Evolutionary conservation across 257 asterid species (phyloP).

Genomic region (Rubia yunnanensis): DNA sequence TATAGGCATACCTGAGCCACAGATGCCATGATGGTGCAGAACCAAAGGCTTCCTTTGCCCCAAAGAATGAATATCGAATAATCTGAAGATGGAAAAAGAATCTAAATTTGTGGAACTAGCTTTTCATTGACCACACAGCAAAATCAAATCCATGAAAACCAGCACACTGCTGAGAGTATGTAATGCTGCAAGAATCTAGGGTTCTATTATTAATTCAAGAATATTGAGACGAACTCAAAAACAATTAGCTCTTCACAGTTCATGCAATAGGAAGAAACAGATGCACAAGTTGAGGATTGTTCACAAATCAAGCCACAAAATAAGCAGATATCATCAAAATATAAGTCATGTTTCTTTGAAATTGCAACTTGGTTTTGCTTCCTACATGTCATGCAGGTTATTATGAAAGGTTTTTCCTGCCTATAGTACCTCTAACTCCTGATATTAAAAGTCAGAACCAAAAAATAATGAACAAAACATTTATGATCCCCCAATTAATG

Average conservation of each 20-base stretch:
- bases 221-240: neutral
- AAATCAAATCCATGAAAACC: neutral
- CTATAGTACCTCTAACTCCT: neutral
- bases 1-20: conserved; percentile 50
- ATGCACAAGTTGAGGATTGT: neutral
- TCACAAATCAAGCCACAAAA: neutral
- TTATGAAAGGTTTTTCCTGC: neutral
- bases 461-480: neutral
- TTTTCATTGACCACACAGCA: neutral
- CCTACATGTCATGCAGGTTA: neutral
- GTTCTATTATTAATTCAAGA: neutral
- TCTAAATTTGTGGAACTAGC: neutral
- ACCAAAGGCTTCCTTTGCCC: conserved; percentile 72
- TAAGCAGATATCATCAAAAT: neutral
- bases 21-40: conserved; percentile 76
- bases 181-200: neutral
- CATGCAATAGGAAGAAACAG: neutral
- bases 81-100: conserved; percentile 20
- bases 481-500: neutral
- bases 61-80: conserved; percentile 77
- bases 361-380: neutral
- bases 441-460: neutral
- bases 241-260: neutral
- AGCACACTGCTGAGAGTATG: neutral
- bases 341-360: neutral